Evolutionary conservation across 371 early-diverging fungal species (phyloP), one percentile per base, ranked within the genome.

Genomic region (Furculomyces boomerangus): DNA sequence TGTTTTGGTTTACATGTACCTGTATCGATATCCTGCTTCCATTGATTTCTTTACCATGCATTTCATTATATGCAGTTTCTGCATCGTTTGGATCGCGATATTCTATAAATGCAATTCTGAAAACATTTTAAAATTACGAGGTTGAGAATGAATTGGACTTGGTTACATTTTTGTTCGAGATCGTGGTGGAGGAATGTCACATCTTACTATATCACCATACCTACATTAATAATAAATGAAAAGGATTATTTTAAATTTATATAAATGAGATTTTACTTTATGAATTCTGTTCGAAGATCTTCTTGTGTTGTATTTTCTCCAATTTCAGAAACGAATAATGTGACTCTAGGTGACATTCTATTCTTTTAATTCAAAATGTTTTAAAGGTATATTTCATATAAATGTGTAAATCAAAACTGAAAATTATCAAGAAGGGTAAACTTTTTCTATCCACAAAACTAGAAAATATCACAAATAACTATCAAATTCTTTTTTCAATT

Each of bases 1-100:
- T 35, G 7, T 35, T 35, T 10, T 10, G 16, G 16, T 35, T 16
- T 35, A 10, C 16, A 35, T 35, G 7, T 53, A 53, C 53, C 74
- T 91, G 86, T 50, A 93, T 75, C 47, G 74, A 75, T 47, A 93
- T 63, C 18, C 77, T 67, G 30, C 74, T 67, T n/a, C 91, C 90
- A 46, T 86, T 87, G 31, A 93, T 68, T 30, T 76, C 73, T 60
- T 77, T 60, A 43, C 86, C 86, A 62, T 86, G 88, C 90, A 93
- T 83, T 51, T 87, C 90, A 60, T 85, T 67, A 61, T 75, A 85
- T 25, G 92, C 92, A 64, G 88, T 88, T 27, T 80, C 83, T 18
- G 91, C 90, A 69, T 90, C 92, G 48, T 86, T 71, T 47, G 74
- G 70, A 62, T 87, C 87, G 63, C 87, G 88, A 68, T 78, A 93